phyloP scores from a whole-genome alignment of 495 filamentous ascomycete species.

The Podospora appendiculata region DNA sequence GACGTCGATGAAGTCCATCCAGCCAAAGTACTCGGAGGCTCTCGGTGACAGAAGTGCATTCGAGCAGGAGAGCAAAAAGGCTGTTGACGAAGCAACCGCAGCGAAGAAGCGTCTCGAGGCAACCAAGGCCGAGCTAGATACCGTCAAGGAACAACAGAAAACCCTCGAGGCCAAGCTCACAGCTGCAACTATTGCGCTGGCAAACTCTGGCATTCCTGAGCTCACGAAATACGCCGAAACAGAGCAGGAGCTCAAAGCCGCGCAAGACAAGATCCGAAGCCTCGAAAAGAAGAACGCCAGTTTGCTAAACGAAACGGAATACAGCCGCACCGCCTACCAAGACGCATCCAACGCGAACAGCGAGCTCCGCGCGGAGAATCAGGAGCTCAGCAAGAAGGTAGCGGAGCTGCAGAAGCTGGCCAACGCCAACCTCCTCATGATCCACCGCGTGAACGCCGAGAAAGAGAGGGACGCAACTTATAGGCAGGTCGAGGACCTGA shows the following conservation, averaged over 20 bases:
- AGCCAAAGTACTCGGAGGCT: slow-evolving; percentile 26
- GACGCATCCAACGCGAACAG: slow-evolving; percentile 48
- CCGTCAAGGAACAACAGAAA: slow-evolving; percentile 42
- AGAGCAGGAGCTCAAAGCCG: slow-evolving; percentile 28
- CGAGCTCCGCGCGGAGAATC: slow-evolving; percentile 43
- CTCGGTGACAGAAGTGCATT: slow-evolving; percentile 30
- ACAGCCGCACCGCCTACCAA: slow-evolving; percentile 56
- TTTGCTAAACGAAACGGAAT: slow-evolving; percentile 45
- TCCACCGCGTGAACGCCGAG: slow-evolving; percentile 45
- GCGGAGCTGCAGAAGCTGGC: slow-evolving; percentile 43
- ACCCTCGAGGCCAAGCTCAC: slow-evolving; percentile 42
- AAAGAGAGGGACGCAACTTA: slow-evolving; percentile 19
- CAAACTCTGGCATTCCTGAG: slow-evolving; percentile 39
- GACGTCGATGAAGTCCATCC: slow-evolving; percentile 16
- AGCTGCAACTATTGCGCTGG: slow-evolving; percentile 38
- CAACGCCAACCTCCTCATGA: slow-evolving; percentile 38
- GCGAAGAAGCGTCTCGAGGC: not conserved
- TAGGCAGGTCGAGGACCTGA: slow-evolving; percentile 42
- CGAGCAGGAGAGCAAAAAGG: slow-evolving; percentile 23
- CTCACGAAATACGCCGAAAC: slow-evolving; percentile 38
- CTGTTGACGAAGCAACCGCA: slow-evolving; percentile 11
- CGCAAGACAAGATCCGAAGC: slow-evolving; percentile 20
- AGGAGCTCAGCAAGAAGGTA: slow-evolving; percentile 39
- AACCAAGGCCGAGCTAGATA: slow-evolving; percentile 27
- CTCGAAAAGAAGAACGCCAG: slow-evolving; percentile 38